Evolutionary conservation across 345 rosid species (phyloP), one percentile per base, ranked within the genome.

Genomic region (Crucihimalaya himalaica): DNA sequence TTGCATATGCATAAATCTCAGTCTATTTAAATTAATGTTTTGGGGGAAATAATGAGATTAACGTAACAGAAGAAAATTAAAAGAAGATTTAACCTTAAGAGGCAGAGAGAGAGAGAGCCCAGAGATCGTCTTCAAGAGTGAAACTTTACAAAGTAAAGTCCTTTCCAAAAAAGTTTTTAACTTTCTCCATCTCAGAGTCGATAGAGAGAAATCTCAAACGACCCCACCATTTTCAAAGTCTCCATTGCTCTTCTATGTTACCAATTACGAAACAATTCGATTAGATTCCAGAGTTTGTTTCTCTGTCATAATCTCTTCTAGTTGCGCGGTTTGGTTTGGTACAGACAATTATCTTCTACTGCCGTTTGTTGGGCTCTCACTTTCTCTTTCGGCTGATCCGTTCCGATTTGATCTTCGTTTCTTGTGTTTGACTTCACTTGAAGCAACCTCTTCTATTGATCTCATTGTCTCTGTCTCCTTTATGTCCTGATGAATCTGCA

Each of bases 301-400:
- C 20, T 59, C 55, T 75, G 73, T 68, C 73, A 1, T 16, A 46
- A 46, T 46, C 51, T 46, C 23, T 16, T 46, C 51, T 46, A 60
- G 73, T 68, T 75, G 74, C 32, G 74, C 25, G 45, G n/a, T 8
- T 6, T 4, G 43, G 70, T 68, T 66, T 58, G 78, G 73, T 74
- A 31, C n/a, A 73, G 3, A 64, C 47, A 13, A 46, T 1, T n/a
- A 43, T 56, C 32, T 73, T 29, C 5, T 29, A 43, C 18, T 37
- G 18, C 52, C 48, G 74, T 78, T 84, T 66, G 98, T 86, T 93
- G 91, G 84, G 83, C 96, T 89, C 88, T 93, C 98, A 32, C 77
- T 88, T 84, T 93, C 96, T 53, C 35, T 67, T 46, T 61, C 47
- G 79, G 77, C 77, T 35, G 23, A 71, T 55, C 25, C 13, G 62